phyloP scores from a whole-genome alignment of 2,329 filamentous ascomycete species.

The Colletotrichum acutatum region DNA sequence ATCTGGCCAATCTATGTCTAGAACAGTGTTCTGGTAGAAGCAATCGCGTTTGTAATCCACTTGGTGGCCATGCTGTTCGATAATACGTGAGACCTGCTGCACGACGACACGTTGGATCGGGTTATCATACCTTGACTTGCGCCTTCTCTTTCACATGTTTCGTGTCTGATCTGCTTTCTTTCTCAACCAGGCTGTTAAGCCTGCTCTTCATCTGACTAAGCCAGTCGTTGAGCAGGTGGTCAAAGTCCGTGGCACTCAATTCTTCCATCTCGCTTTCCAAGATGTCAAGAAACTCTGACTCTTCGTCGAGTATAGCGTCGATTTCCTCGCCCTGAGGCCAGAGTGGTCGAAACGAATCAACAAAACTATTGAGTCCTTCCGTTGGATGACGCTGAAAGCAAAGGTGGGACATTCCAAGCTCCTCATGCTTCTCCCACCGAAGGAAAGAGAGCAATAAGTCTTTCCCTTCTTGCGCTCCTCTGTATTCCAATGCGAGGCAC shows the following conservation, averaged over 20 bases:
- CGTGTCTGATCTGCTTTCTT: accelerated
- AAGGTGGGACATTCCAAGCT: slow-evolving; percentile 17
- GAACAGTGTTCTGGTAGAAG: accelerated
- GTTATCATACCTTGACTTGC: neutral
- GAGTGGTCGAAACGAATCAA: too few species aligned
- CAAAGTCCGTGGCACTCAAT: neutral
- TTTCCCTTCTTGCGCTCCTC: neutral
- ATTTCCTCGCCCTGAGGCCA: neutral
- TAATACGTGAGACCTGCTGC: too few species aligned
- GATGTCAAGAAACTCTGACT: neutral
- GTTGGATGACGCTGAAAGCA: neutral
- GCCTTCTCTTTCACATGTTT: accelerated
- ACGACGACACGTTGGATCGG: accelerated
- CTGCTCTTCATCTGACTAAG: neutral
- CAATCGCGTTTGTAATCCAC: neutral
- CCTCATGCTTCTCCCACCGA: neutral
- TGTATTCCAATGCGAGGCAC: accelerated
- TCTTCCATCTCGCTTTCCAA: neutral
- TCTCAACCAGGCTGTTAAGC: neutral
- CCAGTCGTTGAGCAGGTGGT: neutral
- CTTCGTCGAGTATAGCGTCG: neutral
- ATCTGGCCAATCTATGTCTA: accelerated
- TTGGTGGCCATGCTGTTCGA: neutral
- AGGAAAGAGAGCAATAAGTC: neutral
- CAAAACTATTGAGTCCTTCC: accelerated